Percentiles rank a stretch among this genome's conserved stretches.
These are phyloP conservation scores for Neopestalotiopsis sp. DNA, from an alignment of 2,329 filamentous ascomycete species.

Conservation along the genomic window DNA sequence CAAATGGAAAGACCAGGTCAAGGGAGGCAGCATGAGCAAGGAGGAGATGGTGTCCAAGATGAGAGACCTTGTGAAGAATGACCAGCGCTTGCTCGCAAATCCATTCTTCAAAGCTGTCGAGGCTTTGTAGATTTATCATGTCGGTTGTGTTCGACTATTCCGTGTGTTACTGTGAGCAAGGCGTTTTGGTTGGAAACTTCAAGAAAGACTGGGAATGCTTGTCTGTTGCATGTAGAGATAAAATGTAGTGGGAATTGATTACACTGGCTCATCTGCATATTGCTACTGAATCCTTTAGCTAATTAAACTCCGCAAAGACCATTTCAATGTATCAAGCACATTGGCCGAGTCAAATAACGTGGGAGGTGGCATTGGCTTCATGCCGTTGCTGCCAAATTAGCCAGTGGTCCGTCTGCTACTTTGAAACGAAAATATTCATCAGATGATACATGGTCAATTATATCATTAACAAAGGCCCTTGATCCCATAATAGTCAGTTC, in stretches of 20 bases:
- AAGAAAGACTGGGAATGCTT: neutral
- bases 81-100: conserved; percentile 68
- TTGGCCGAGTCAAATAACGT: too few species aligned
- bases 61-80: conserved; percentile 76
- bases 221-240: neutral
- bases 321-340: too few species aligned
- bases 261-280: neutral
- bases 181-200: neutral
- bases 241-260: neutral
- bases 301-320: too few species aligned
- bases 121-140: conserved; percentile 46
- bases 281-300: neutral
- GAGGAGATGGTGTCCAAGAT: conserved; percentile 81
- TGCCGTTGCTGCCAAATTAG: too few species aligned
- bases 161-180: neutral
- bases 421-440: neutral
- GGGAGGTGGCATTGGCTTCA: too few species aligned
- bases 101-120: conserved; percentile 74
- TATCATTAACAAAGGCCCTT: neutral
- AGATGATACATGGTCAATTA: neutral
- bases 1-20: conserved; percentile 82
- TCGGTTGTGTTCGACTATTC: neutral
- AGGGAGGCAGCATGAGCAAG: conserved; percentile 64
- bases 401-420: too few species aligned
- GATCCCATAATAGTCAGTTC: neutral